Evolutionary conservation across 176 grass and related monocot genomes (phyloP), one percentile per base, ranked within the genome.

Genomic region (Phoenix dactylifera): DNA sequence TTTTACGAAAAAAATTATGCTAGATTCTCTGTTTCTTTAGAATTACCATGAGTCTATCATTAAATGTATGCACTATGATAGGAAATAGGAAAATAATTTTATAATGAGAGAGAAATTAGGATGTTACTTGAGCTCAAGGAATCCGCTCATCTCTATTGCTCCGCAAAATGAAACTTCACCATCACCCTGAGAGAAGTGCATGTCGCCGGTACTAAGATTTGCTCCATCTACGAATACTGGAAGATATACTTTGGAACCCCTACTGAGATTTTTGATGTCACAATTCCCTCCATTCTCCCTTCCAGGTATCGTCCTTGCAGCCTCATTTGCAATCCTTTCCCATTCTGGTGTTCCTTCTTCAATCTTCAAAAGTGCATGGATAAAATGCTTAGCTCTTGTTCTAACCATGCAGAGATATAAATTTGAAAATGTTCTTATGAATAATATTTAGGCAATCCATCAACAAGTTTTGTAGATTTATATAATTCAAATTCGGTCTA

Each of bases 71-170:
- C 35, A 44, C 35, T 12, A 44, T 12, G 9, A 44, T 44, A 44
- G 7, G 10, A 44, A 44, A 44, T 20, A 20, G 20, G 20, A 20
- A 20, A 20, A 20, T 20, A 20, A 20, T 20, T 20, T 20, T 20
- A 20, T 20, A 20, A 20, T 20, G 20, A 20, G 20, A 12, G 35
- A 6, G 35, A 51, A 71, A 4, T 59, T 59, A 51, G 55, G 20
- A 7, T 72, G 74, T 88, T 97, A 88, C 92, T 97, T 91, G 10
- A 97, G 87, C 70, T 97, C 83, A 66, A 97, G 74, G 76, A 91
- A 97, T 70, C 92, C 92, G 70, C 92, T 97, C 92, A 97, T 97
- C 74, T 97, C 87, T 63, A 97, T 97, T 60, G 92, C 87, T 75
- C 92, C 92, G 70, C 92, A 91, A 60, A 97, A 91, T 22, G 87